These are phyloP conservation scores for Cucurbitaria berberidis DNA, from an alignment of 2,329 filamentous ascomycete species.

Conservation along the genomic window DNA sequence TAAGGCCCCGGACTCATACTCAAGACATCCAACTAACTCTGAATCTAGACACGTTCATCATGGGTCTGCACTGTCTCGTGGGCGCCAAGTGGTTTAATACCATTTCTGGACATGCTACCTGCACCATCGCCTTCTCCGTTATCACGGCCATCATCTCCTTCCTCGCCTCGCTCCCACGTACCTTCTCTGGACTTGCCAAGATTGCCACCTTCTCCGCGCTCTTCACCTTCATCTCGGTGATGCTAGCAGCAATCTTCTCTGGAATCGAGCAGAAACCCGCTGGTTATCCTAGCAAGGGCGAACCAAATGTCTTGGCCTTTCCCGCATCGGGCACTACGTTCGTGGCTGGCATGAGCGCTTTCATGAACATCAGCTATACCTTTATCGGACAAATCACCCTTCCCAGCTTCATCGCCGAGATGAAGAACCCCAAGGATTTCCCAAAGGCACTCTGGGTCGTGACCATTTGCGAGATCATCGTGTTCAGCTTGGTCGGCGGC, in stretches of 20 bases:
- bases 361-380: conserved; percentile 94
- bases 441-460: conserved; percentile 92
- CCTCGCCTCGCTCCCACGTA: conserved; percentile 81
- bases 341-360: conserved; percentile 81
- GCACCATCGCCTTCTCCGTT: conserved; percentile 80
- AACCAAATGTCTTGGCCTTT: conserved; percentile 71
- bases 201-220: conserved; percentile 79
- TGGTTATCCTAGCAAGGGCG: conserved; percentile 63
- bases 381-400: conserved; percentile 96
- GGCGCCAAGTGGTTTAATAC: conserved; percentile 90
- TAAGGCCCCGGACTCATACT: conserved; percentile 65
- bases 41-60: conserved; percentile 21
- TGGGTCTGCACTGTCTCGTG: conserved; percentile 79
- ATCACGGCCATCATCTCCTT: conserved; percentile 78
- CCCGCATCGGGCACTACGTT: conserved; percentile 77
- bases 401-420: conserved; percentile 94
- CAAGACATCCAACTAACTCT: not conserved
- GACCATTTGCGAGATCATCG: conserved; percentile 83
- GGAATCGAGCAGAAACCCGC: conserved; percentile 77
- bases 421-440: conserved; percentile 82
- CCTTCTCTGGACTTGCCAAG: conserved; percentile 80
- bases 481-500: conserved; percentile 82
- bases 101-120: conserved; percentile 74
- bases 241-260: conserved; percentile 83
- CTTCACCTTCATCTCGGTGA: conserved; percentile 88